phyloP scores from a whole-genome alignment of 1,139 yeast genomes.

The Scheffersomyces quercinus region DNA sequence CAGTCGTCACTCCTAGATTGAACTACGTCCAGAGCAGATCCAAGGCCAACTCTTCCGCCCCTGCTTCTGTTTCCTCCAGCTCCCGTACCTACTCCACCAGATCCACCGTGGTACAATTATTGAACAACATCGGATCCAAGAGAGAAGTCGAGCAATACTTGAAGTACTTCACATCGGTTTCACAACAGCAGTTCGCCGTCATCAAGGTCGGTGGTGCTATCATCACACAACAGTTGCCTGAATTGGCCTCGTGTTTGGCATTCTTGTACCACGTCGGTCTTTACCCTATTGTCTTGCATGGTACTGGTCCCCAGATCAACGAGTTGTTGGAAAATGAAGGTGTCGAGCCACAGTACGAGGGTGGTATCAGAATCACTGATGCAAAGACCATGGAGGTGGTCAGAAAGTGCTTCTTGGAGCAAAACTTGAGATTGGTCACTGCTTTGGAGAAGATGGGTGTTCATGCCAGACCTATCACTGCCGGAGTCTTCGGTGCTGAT shows the following conservation, averaged over 20 bases:
- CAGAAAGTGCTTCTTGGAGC: slow-evolving; percentile 91
- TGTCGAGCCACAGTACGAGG: slow-evolving; percentile 92
- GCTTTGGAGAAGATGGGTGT: slow-evolving; percentile 97
- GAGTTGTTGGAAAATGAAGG: slow-evolving; percentile 91
- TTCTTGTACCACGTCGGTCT: slow-evolving; percentile 96
- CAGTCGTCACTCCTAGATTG: neutral
- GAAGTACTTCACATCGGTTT: slow-evolving; percentile 93
- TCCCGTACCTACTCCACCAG: slow-evolving; percentile 57
- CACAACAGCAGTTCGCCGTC: slow-evolving; percentile 95
- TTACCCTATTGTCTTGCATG: slow-evolving; percentile 95
- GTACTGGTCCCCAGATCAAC: slow-evolving; percentile 98
- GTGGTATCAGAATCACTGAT: slow-evolving; percentile 96
- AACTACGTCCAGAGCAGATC: neutral
- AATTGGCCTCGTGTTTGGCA: slow-evolving; percentile 92
- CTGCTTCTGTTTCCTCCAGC: slow-evolving; percentile 1
- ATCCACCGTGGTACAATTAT: slow-evolving; percentile 90
- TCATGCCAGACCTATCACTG: slow-evolving; percentile 96
- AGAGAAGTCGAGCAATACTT: slow-evolving; percentile 97
- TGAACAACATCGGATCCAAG: slow-evolving; percentile 95
- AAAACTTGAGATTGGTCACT: slow-evolving; percentile 89
- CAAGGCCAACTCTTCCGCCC: neutral
- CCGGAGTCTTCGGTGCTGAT: slow-evolving; percentile 95
- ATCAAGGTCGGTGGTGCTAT: slow-evolving; percentile 99
- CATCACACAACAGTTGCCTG: slow-evolving; percentile 89
- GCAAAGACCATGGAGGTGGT: slow-evolving; percentile 95